These are phyloP conservation scores for Silene noctiflora DNA, from an alignment of 179 eudicot species.

Conservation along the genomic window DNA sequence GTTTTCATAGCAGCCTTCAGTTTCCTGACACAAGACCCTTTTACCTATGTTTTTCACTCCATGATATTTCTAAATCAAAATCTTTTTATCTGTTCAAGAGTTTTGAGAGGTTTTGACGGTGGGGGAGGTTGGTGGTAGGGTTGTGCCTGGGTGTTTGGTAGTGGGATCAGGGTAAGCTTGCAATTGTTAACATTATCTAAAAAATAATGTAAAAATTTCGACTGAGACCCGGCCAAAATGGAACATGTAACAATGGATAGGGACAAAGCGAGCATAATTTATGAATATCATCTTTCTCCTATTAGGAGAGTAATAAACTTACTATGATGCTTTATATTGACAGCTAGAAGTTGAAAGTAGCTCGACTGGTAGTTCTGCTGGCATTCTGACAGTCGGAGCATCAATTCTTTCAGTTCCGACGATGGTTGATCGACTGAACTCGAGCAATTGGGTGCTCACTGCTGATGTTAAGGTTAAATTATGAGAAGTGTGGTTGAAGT, in stretches of 20 bases:
- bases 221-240: background rate
- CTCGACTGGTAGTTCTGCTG: background rate
- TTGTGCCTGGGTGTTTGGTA: too few species aligned
- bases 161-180: too few species aligned
- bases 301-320: background rate
- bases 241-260: background rate
- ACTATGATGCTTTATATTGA: background rate
- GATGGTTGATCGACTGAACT: background rate
- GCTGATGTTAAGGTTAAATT: background rate
- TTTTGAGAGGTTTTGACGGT: background rate
- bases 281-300: background rate
- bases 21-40: too few species aligned
- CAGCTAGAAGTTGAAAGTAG: conserved; percentile 13
- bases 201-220: background rate
- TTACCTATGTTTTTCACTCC: too few species aligned
- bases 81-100: background rate
- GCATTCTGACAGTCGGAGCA: background rate
- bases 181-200: background rate
- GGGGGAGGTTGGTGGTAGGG: too few species aligned
- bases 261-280: background rate
- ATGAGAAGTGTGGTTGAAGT: background rate
- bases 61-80: too few species aligned
- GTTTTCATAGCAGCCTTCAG: background rate
- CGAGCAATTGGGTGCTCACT: background rate
- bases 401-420: background rate